Evolutionary conservation across 2,329 filamentous ascomycete species (phyloP).

Genomic region (Xylaria arbuscula): DNA sequence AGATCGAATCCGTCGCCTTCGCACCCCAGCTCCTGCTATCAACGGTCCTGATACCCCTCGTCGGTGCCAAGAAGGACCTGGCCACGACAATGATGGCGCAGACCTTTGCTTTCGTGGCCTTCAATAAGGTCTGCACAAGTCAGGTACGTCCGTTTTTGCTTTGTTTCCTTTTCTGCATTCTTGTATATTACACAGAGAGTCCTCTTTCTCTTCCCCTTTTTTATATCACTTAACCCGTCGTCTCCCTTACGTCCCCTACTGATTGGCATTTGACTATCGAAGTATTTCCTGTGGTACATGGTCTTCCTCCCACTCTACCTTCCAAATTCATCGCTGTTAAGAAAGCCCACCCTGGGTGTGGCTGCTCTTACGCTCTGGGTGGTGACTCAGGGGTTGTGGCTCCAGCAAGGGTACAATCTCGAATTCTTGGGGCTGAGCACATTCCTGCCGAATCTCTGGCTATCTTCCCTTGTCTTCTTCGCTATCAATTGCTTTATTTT

Average conservation of each 20-base stretch:
- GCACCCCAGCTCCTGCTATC: slow-evolving; percentile 87
- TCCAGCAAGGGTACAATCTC: slow-evolving; percentile 78
- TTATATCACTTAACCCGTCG: background rate
- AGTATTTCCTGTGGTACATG: slow-evolving; percentile 99
- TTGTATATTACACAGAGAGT: background rate
- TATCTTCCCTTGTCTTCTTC: slow-evolving; percentile 82
- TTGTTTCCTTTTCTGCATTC: background rate
- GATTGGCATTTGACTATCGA: slow-evolving; percentile 33
- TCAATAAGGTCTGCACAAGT: slow-evolving; percentile 99
- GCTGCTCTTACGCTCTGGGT: slow-evolving; percentile 79
- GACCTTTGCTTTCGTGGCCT: slow-evolving; percentile 96
- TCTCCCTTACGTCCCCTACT: background rate
- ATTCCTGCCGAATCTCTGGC: slow-evolving; percentile 87
- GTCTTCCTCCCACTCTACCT: slow-evolving; percentile 93
- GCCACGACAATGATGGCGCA: slow-evolving; percentile 89
- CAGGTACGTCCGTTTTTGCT: slow-evolving; percentile 69
- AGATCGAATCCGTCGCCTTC: slow-evolving; percentile 85
- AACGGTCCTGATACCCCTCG: slow-evolving; percentile 78
- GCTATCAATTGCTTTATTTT: slow-evolving; percentile 88
- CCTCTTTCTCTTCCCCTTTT: background rate
- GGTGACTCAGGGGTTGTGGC: slow-evolving; percentile 77
- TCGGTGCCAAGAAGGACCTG: slow-evolving; percentile 83
- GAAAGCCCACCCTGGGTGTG: slow-evolving; percentile 69
- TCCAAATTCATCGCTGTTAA: slow-evolving; percentile 78
- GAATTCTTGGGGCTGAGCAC: slow-evolving; percentile 85